A percentile compares a stretch with the other conserved stretches of the same genome.
These are phyloP conservation scores for Aspergillus ostianus DNA, from an alignment of 495 filamentous ascomycete species.

Conservation along the genomic window DNA sequence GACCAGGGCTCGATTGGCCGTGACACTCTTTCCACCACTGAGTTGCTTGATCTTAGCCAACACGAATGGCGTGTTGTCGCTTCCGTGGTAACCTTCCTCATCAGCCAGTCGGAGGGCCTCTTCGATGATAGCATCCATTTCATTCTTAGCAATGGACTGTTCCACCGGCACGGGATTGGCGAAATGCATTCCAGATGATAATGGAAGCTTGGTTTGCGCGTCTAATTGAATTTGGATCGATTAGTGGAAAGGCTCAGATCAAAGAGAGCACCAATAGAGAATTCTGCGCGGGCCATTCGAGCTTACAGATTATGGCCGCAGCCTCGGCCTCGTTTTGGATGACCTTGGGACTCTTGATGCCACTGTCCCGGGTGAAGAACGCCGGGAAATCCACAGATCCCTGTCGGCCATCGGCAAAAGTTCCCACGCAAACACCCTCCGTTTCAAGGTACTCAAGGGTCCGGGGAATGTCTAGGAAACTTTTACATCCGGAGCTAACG, in stretches of 20 bases:
- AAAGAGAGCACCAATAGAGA: too few species aligned
- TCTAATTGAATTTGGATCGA: conserved; percentile 38
- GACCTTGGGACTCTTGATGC: conserved; percentile 70
- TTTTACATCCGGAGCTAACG: conserved; percentile 87
- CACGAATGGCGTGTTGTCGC: conserved; percentile 86
- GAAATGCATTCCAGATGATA: conserved; percentile 75
- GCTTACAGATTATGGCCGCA: conserved; percentile 77
- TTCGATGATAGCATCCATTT: conserved; percentile 73
- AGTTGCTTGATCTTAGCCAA: conserved; percentile 77
- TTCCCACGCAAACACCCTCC: conserved; percentile 80
- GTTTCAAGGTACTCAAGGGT: conserved; percentile 96
- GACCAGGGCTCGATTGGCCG: conserved; percentile 75
- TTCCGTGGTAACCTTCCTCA: conserved; percentile 66
- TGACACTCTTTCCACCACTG: conserved; percentile 67
- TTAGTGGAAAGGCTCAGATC: neutral
- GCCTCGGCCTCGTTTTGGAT: conserved; percentile 76
- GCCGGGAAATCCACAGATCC: conserved; percentile 77
- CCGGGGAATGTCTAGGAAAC: conserved; percentile 87
- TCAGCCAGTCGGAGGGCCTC: conserved; percentile 72
- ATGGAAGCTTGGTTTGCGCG: conserved; percentile 59
- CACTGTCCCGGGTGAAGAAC: conserved; percentile 87
- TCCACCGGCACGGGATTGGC: conserved; percentile 82
- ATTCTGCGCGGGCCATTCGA: neutral
- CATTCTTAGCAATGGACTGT: conserved; percentile 62
- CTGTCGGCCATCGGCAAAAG: conserved; percentile 76